phyloP scores from a whole-genome alignment of 2,329 filamentous ascomycete species.

The Scolecobasidium constrictum region DNA sequence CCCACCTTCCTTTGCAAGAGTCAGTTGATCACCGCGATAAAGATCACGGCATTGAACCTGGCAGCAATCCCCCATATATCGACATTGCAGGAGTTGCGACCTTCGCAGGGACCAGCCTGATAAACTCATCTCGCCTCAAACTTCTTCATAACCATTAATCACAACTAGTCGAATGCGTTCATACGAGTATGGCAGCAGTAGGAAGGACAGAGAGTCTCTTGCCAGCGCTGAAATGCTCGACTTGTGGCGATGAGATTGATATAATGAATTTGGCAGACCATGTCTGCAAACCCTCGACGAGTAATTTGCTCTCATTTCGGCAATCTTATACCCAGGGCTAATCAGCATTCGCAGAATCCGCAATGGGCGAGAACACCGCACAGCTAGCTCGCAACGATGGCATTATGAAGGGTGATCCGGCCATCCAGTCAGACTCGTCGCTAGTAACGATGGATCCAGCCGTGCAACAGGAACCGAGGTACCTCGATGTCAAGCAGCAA shows the following conservation, averaged over 20 bases:
- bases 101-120: too few relatives aligned
- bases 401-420: constrained; percentile 11
- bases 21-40: neutral
- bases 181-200: constrained; percentile 18
- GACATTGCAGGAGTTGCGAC: too few relatives aligned
- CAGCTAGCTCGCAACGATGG: constrained; percentile 9
- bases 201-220: constrained; percentile 54
- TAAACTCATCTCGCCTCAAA: too few relatives aligned
- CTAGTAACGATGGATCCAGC: constrained; percentile 4
- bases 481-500: constrained; percentile 11
- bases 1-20: neutral
- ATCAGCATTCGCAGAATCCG: constrained; percentile 3
- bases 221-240: constrained; percentile 74
- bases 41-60: neutral
- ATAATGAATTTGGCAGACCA: constrained; percentile 83
- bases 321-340: neutral
- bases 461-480: neutral
- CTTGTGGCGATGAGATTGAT: constrained; percentile 63
- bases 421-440: neutral
- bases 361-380: constrained; percentile 22
- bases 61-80: neutral
- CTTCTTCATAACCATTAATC: too few relatives aligned
- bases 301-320: constrained; percentile 28
- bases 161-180: neutral
- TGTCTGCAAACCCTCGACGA: constrained; percentile 43